Conservation (phyloP, 306 rosid genomes). For the Sechiopsis laciniata region DNA sequence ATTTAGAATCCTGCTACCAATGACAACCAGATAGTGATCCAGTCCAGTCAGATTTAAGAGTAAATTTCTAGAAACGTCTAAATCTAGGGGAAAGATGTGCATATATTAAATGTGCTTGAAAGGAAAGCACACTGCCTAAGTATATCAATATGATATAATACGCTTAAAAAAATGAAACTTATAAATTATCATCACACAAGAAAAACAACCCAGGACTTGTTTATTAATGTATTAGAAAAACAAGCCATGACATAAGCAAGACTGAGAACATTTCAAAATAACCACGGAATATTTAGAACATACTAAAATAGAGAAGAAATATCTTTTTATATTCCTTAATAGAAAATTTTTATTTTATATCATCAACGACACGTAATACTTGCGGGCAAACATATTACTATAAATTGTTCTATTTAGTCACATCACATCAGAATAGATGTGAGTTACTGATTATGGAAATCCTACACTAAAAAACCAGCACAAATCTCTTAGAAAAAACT, state of each 20-base stretch:
- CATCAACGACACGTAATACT: not conserved
- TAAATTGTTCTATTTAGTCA: not conserved
- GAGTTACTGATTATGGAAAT: not conserved
- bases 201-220: too few relatives aligned
- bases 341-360: not conserved
- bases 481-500: not conserved
- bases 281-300: not conserved
- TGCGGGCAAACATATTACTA: not conserved
- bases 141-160: not conserved
- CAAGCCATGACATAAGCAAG: not conserved
- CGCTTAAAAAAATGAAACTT: not conserved
- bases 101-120: not conserved
- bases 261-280: not conserved
- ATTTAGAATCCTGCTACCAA: not conserved
- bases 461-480: not conserved
- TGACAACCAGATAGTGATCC: constrained; percentile 5
- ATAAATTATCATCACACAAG: not conserved
- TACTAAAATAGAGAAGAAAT: not conserved
- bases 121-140: not conserved
- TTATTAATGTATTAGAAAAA: not conserved
- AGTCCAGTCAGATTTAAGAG: not conserved
- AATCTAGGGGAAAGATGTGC: not conserved
- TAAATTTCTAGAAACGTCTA: not conserved
- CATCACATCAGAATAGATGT: not conserved
- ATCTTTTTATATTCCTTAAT: too few relatives aligned